Evolutionary conservation across 2,329 filamentous ascomycete species (phyloP).

Genomic region (Talaromyces sp.): DNA sequence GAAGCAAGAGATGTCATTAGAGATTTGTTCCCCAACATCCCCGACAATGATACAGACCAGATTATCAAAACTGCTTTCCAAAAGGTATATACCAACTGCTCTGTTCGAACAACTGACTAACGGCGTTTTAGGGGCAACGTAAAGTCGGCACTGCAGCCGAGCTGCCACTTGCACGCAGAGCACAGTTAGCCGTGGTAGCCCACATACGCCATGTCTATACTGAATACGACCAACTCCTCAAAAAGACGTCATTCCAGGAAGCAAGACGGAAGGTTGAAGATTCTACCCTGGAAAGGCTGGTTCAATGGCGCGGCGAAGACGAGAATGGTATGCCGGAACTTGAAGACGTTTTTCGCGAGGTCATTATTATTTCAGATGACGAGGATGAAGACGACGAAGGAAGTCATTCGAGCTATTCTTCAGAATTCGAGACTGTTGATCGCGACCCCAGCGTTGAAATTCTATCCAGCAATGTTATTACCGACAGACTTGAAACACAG

Average conservation of each 20-base stretch:
- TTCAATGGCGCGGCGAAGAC: constrained; percentile 59
- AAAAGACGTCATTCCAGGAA: constrained; percentile 47
- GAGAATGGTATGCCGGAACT: constrained; percentile 49
- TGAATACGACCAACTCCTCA: constrained; percentile 56
- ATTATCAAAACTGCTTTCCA: constrained; percentile 59
- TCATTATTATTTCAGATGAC: constrained; percentile 55
- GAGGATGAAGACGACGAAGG: constrained; percentile 33
- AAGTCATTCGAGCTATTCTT: constrained; percentile 17
- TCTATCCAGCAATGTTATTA: constrained; percentile 33
- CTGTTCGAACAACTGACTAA: constrained; percentile 16
- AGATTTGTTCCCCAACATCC: constrained; percentile 60
- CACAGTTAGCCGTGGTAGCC: constrained; percentile 57
- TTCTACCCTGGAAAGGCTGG: constrained; percentile 50
- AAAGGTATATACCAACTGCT: constrained; percentile 38
- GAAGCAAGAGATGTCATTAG: constrained; percentile 54
- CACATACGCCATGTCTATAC: constrained; percentile 60
- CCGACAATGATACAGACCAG: constrained; percentile 50
- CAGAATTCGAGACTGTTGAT: constrained; percentile 10
- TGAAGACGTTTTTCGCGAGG: constrained; percentile 59
- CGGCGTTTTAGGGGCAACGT: constrained; percentile 37
- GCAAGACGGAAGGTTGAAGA: constrained; percentile 53
- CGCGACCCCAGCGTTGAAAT: constrained; percentile 39
- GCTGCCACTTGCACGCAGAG: constrained; percentile 51
- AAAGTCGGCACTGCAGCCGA: constrained; percentile 54
- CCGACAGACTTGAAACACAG: constrained; percentile 29